Conservation (phyloP, 1,284 basidiomycete genomes). For the Ganoderma meredithae region DNA sequence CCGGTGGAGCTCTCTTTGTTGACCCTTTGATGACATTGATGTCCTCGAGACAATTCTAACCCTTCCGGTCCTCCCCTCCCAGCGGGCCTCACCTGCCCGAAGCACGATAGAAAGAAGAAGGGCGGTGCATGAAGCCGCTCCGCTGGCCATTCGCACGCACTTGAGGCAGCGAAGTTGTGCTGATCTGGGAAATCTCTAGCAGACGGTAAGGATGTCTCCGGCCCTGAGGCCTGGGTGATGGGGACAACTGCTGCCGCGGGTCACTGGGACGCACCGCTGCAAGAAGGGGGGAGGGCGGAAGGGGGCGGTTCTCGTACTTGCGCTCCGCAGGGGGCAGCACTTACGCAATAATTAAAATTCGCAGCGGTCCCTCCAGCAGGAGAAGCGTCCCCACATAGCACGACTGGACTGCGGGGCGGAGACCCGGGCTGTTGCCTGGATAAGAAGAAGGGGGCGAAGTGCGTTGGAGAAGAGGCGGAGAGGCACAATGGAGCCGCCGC, state of each 20-base stretch:
- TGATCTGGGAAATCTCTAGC: neutral
- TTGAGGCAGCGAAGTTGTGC: neutral
- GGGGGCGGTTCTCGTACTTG: neutral
- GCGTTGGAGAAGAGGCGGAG: too few species aligned
- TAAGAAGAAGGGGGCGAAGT: too few species aligned
- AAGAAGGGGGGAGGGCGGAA: neutral
- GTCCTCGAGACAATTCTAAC: neutral
- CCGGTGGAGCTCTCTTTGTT: neutral
- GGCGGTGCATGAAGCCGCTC: neutral
- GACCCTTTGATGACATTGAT: neutral
- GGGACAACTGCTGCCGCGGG: too few species aligned
- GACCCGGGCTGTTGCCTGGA: neutral
- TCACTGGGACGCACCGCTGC: neutral
- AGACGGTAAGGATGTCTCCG: neutral
- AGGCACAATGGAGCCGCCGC: neutral
- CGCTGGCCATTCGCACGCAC: neutral
- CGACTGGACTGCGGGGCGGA: neutral
- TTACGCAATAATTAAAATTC: constrained; percentile 2
- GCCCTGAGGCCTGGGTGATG: neutral
- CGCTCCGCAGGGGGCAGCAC: neutral
- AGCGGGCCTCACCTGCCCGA: neutral
- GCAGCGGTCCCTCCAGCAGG: neutral
- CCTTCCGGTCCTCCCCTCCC: neutral
- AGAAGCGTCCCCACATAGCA: neutral
- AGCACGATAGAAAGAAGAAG: neutral